Evolutionary conservation across 73 alveolate genomes (phyloP).

Genomic region (Paramecium bursaria): DNA sequence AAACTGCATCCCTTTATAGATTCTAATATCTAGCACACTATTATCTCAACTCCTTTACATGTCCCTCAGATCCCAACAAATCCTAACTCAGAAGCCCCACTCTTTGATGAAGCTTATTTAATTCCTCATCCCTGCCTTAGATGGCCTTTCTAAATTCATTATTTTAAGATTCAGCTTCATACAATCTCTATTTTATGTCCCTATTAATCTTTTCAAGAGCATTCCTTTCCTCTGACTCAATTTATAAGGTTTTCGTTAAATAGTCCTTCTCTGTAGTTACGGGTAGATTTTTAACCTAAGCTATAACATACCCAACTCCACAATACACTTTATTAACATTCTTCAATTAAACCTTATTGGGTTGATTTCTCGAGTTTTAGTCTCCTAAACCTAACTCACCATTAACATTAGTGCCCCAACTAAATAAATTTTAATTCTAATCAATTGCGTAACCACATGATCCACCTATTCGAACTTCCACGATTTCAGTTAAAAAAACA

Average conservation of each 20-base stretch:
- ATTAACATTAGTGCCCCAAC: conserved; percentile 58
- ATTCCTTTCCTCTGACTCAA: conserved; percentile 48
- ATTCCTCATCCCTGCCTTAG: conserved; percentile 8
- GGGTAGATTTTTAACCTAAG: conserved; percentile 1
- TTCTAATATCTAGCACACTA: conserved; percentile 34
- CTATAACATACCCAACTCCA: conserved; percentile 42
- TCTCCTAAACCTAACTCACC: conserved; percentile 61
- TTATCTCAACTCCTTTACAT: conserved; percentile 17
- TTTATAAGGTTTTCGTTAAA: conserved; percentile 27
- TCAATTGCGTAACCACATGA: conserved; percentile 31
- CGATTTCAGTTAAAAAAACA: conserved; percentile 11
- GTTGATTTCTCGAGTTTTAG: conserved; percentile 10
- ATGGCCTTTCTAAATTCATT: conserved; percentile 6
- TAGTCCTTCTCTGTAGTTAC: conserved; percentile 56
- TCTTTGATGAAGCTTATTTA: not conserved
- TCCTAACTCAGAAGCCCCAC: not conserved
- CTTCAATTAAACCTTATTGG: conserved; percentile 7
- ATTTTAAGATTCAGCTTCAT: not conserved
- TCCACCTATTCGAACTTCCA: conserved; percentile 1
- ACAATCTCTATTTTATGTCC: conserved; percentile 13
- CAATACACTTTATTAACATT: not conserved
- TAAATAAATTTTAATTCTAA: not conserved
- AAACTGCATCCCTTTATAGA: conserved; percentile 39
- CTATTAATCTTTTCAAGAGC: conserved; percentile 54
- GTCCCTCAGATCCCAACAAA: not conserved